Conservation (phyloP, 2,329 filamentous ascomycete species). For the Bipolaris gigantea region DNA sequence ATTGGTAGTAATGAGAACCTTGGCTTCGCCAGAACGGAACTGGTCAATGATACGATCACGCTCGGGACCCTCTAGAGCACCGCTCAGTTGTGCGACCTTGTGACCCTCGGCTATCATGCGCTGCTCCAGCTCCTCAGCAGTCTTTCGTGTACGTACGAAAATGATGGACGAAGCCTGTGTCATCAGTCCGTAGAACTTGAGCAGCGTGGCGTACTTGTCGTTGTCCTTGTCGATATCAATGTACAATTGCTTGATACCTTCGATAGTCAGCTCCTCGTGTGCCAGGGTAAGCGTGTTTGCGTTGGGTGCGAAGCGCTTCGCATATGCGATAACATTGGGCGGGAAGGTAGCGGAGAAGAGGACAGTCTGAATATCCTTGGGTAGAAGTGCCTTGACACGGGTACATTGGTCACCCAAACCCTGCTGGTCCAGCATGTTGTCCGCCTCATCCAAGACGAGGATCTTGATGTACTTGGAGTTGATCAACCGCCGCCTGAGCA, state of each 20-base stretch:
- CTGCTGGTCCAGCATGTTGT: slow-evolving; percentile 98
- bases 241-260: slow-evolving; percentile 97
- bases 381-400: slow-evolving; percentile 78
- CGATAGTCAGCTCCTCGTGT: slow-evolving; percentile 90
- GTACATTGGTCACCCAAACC: slow-evolving; percentile 94
- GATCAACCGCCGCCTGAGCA: slow-evolving; percentile 76
- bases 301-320: slow-evolving; percentile 78
- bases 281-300: slow-evolving; percentile 86
- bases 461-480: slow-evolving; percentile 73
- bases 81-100: slow-evolving; percentile 86
- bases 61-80: slow-evolving; percentile 79
- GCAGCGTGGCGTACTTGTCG: slow-evolving; percentile 84
- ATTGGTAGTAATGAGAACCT: slow-evolving; percentile 97
- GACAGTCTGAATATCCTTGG: slow-evolving; percentile 77
- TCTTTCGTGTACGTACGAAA: slow-evolving; percentile 90
- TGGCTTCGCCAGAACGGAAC: slow-evolving; percentile 84
- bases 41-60: slow-evolving; percentile 83
- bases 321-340: slow-evolving; percentile 80
- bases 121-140: slow-evolving; percentile 79
- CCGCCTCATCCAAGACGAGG: slow-evolving; percentile 92
- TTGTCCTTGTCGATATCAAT: slow-evolving; percentile 84
- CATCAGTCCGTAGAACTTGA: slow-evolving; percentile 93
- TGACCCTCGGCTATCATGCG: slow-evolving; percentile 89
- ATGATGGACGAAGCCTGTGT: slow-evolving; percentile 97
- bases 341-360: slow-evolving; percentile 97